phyloP scores from a whole-genome alignment of 805 yeast genomes.

The Starmerella etchellsii region DNA sequence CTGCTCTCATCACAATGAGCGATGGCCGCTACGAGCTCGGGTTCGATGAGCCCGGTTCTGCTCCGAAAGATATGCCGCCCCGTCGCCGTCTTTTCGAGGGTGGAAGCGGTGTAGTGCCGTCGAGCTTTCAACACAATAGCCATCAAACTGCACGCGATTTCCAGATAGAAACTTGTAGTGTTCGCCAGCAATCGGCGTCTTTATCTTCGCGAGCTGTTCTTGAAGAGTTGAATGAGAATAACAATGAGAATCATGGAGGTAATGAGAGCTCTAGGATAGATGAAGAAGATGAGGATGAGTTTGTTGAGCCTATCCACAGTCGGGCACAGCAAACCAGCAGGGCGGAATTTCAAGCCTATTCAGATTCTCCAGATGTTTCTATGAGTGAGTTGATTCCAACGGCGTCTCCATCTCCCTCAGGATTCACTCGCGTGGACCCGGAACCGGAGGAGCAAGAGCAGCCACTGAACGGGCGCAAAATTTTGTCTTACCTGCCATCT shows the following conservation, averaged over 20 bases:
- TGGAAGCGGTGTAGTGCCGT: slow-evolving; percentile 10
- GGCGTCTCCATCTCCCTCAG: background rate
- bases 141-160: slow-evolving; percentile 7
- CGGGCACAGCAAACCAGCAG: background rate
- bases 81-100: slow-evolving; percentile 16
- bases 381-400: slow-evolving; percentile 1
- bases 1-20: too few species aligned
- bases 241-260: background rate
- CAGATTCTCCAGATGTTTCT: background rate
- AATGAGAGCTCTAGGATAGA: background rate
- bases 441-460: background rate
- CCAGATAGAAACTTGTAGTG: slow-evolving; percentile 12
- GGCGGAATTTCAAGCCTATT: background rate
- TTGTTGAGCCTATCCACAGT: background rate
- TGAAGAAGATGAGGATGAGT: background rate
- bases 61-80: slow-evolving; percentile 6
- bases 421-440: background rate
- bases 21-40: slow-evolving; percentile 1
- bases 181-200: slow-evolving; percentile 18
- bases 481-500: slow-evolving; percentile 45
- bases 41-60: background rate
- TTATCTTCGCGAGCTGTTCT: slow-evolving; percentile 17
- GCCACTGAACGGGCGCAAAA: background rate
- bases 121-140: slow-evolving; percentile 5
- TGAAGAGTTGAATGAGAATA: slow-evolving; percentile 8